These are phyloP conservation scores for Pseudogymnoascus sp. DNA, from an alignment of 2,329 filamentous ascomycete species.

Conservation along the genomic window DNA sequence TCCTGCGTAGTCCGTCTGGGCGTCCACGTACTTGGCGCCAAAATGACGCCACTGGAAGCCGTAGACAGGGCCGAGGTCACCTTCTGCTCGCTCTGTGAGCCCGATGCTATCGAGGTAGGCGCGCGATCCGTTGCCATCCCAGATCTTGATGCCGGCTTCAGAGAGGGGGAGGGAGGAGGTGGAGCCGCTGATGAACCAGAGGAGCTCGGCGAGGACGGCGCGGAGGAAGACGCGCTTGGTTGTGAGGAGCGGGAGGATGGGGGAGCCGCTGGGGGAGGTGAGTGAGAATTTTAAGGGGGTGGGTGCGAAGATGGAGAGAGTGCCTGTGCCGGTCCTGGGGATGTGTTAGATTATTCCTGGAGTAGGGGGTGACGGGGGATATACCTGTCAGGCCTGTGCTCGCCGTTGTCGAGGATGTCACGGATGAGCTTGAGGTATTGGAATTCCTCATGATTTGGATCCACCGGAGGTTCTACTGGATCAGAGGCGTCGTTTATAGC, in stretches of 20 bases:
- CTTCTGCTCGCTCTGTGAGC: slow-evolving; percentile 69
- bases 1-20: slow-evolving; percentile 71
- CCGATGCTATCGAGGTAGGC: slow-evolving; percentile 83
- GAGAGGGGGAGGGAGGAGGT: slow-evolving; percentile 73
- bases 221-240: slow-evolving; percentile 94
- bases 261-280: slow-evolving; percentile 46
- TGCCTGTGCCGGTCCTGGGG: slow-evolving; percentile 80
- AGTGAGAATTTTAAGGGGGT: slow-evolving; percentile 80
- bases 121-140: slow-evolving; percentile 93
- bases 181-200: slow-evolving; percentile 86
- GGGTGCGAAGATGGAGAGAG: slow-evolving; percentile 80
- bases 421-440: slow-evolving; percentile 89
- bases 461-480: background rate
- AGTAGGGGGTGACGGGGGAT: slow-evolving; percentile 5
- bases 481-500: background rate
- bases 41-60: slow-evolving; percentile 99
- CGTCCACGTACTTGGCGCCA: slow-evolving; percentile 78
- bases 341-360: background rate
- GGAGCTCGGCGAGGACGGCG: slow-evolving; percentile 81
- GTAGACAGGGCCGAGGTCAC: slow-evolving; percentile 91
- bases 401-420: slow-evolving; percentile 72
- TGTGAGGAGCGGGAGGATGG: slow-evolving; percentile 83
- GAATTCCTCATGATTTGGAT: slow-evolving; percentile 65
- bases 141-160: slow-evolving; percentile 83
- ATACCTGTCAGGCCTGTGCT: slow-evolving; percentile 80